phyloP scores from a whole-genome alignment of 345 rosid genomes.

The Syzygium jambos region DNA sequence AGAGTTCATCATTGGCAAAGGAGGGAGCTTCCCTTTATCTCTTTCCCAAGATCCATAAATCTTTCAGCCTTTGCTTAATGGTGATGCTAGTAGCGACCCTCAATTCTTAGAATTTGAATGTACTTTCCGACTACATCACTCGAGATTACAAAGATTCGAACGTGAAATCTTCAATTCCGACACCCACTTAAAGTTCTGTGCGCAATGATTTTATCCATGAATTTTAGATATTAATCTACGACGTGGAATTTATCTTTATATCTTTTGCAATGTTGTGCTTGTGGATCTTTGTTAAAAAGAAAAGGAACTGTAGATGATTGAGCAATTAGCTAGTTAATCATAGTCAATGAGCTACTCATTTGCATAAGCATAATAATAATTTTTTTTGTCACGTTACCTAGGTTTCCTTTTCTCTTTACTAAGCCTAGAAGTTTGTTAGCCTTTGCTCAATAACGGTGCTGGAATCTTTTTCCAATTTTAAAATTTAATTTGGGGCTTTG shows the following conservation, averaged over 20 bases:
- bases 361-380: neutral
- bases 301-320: neutral
- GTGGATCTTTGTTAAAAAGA: neutral
- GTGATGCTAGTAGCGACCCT: neutral
- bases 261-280: neutral
- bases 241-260: neutral
- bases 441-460: neutral
- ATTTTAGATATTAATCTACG: neutral
- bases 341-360: neutral
- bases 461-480: neutral
- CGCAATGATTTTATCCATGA: neutral
- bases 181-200: neutral
- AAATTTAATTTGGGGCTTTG: neutral
- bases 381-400: neutral
- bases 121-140: neutral
- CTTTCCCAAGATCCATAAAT: neutral
- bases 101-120: neutral
- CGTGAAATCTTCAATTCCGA: neutral
- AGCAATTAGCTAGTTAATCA: neutral
- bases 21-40: neutral
- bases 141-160: neutral
- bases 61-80: neutral
- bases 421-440: neutral
- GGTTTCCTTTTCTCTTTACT: neutral
- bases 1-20: neutral